Base-by-base conservation (phyloP, 176 grass and related monocot genomes). In the Zizania latifolia region DNA sequence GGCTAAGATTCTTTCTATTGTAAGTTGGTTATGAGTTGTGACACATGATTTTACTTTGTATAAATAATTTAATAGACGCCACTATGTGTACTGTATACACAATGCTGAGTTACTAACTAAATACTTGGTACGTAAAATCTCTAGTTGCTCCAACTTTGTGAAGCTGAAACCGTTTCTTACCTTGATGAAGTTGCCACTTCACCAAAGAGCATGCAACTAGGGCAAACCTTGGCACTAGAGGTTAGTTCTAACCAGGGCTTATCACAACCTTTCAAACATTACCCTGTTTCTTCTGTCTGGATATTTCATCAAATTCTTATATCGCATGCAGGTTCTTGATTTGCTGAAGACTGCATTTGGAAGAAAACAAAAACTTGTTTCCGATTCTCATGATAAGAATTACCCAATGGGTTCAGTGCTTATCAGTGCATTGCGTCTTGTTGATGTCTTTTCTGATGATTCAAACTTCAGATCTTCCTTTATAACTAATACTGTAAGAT, bases 361-460 rank as follows among this genome's bases (percentile, higher is more conserved):
- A 75, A 87, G 59, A 69, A 90, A 92, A 86, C 76, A 86, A 66
- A 77, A 66, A n/a, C 66, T 28, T 72, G 61, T 35, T 77, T 55
- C 26, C 8, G 58, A 83, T 80, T 55, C 79, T 71, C 81, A 89
- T 51, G 81, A 89, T 81, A 84, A 84, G 65, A 81, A 70, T 68
- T 84, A 89, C 80, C 94, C 86, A n/a, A 88, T 82, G 89, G 94
- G 94, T 38, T 81, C 90, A 68, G 71, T 94, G 75, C 91, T 90
- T 75, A 93, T 94, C 72, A 98, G 84, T 75, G 90, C 91, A 19
- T 71, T 98, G 79, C 89, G 75, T 50, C 72, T 98, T 56, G 89
- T 91, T 83, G 94, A 98, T 62, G 92, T 98, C 51, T 98, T 98
- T 83, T 98, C 91, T 65, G 94, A 92, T 68, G 94, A 98, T 81